Base-by-base conservation (phyloP, 202 grass and related monocot genomes). In the Musa balbisiana region DNA sequence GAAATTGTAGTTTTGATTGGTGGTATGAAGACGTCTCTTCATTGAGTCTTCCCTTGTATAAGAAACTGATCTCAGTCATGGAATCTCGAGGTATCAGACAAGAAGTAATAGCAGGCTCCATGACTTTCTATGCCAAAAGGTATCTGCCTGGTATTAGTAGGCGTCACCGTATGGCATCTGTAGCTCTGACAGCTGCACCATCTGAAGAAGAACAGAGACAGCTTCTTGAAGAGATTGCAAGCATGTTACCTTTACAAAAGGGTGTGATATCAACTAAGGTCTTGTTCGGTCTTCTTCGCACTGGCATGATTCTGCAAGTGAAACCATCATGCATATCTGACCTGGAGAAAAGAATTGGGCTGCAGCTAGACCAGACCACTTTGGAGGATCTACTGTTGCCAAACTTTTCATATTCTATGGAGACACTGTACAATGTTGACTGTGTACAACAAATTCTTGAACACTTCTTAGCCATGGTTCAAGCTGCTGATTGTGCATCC, bases 311-410 rank as follows among this genome's bases (percentile, higher is more conserved):
- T 16, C 74, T 76, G 16, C 74, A 17, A 53, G 74, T 15, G 6
- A 76, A 20, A 15, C 58, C 16, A 64, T 76, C 43, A 51, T 76
- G 60, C 58, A 51, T 76, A 24, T 76, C 60, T 3, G 65, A 76
- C 49, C 49, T 76, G 74, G 74, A 76, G 26, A 76, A 49, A 64
- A 76, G 43, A n/a, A 76, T 76, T 25, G 74, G 74, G 3, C 49
- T 76, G 19, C 74, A 76, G 19, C 59, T 76, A 17, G 59, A 76
- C 11, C 19, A 76, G 24, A 60, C 74, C 9, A 76, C 22, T 15
- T 52, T 76, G 60, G 74, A 76, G 24, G 74, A 76, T 65, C 10
- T 76, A 13, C 59, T 76, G 29, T n/a, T 76, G 59, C 74, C 74
- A 1, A 76, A 65, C 58, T 65, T 76, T 49, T 65, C 33, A 51